Conservation (phyloP, 1,284 basidiomycete genomes). For the Trichosporon faecale region DNA sequence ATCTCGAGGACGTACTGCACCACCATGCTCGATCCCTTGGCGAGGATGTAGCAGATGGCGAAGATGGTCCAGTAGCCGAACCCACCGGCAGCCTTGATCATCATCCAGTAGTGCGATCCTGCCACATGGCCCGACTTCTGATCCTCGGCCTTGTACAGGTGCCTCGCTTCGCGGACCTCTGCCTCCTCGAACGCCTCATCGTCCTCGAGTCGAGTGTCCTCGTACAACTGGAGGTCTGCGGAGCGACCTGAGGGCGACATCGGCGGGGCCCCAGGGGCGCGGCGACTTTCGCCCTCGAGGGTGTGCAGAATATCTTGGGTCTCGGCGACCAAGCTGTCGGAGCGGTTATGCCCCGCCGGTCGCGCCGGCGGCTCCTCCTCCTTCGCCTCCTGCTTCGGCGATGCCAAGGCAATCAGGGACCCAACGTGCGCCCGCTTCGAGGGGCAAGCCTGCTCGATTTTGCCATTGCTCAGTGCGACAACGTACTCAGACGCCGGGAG, state of each 20-base stretch:
- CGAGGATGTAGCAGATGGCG: conserved; percentile 30
- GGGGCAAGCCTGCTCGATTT: conserved; percentile 38
- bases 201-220: not conserved
- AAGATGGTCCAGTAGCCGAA: conserved; percentile 48
- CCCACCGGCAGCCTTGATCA: conserved; percentile 48
- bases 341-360: not conserved
- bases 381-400: conserved; percentile 10
- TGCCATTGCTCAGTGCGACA: conserved; percentile 60
- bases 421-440: conserved; percentile 22
- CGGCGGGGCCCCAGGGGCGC: not conserved
- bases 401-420: conserved; percentile 18
- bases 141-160: conserved; percentile 67
- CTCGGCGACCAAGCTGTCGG: not conserved
- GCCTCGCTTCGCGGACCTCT: conserved; percentile 2
- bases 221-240: not conserved
- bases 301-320: not conserved
- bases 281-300: not conserved
- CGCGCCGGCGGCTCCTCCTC: conserved; percentile 4
- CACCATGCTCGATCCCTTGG: conserved; percentile 29
- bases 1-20: conserved; percentile 32
- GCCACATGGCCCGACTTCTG: conserved; percentile 57
- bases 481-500: conserved; percentile 41
- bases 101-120: conserved; percentile 39
- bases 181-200: conserved; percentile 8
- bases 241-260: not conserved